phyloP scores from a whole-genome alignment of 2,329 filamentous ascomycete species.

The Onygenales sp. region DNA sequence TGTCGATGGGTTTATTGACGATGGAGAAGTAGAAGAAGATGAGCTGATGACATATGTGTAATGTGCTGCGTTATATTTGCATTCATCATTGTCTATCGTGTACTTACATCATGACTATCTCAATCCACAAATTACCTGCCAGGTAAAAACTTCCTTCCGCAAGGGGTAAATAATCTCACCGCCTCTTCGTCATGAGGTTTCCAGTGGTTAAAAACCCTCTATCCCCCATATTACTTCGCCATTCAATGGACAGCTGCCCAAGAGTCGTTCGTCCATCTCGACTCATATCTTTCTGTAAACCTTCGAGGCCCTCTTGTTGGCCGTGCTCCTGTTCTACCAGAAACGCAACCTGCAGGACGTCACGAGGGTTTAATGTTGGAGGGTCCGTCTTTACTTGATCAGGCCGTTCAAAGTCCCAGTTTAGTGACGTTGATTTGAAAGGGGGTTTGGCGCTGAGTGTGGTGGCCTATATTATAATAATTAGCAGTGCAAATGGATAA shows the following conservation, averaged over 20 bases:
- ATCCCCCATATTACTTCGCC: conserved; percentile 85
- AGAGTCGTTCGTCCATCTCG: conserved; percentile 51
- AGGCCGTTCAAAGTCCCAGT: conserved; percentile 41
- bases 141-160: too few species aligned
- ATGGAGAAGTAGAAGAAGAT: too few species aligned
- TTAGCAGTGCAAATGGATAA: conserved; percentile 1
- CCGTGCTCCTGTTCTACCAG: conserved; percentile 47
- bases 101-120: too few species aligned
- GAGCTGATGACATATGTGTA: too few species aligned
- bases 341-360: conserved; percentile 58
- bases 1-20: too few species aligned
- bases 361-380: conserved; percentile 49
- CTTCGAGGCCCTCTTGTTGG: conserved; percentile 41
- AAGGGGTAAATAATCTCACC: conserved; percentile 8
- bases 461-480: conserved; percentile 27
- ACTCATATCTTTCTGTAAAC: conserved; percentile 39
- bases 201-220: conserved; percentile 80
- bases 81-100: too few species aligned
- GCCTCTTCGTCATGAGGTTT: conserved; percentile 50
- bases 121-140: too few species aligned
- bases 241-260: conserved; percentile 76
- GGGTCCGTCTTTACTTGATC: conserved; percentile 22
- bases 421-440: conserved; percentile 46
- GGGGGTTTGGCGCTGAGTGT: conserved; percentile 41
- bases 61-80: too few species aligned